Base-by-base conservation (phyloP, 768 basidiomycete species). In the Chlorophyllum brunneum region DNA sequence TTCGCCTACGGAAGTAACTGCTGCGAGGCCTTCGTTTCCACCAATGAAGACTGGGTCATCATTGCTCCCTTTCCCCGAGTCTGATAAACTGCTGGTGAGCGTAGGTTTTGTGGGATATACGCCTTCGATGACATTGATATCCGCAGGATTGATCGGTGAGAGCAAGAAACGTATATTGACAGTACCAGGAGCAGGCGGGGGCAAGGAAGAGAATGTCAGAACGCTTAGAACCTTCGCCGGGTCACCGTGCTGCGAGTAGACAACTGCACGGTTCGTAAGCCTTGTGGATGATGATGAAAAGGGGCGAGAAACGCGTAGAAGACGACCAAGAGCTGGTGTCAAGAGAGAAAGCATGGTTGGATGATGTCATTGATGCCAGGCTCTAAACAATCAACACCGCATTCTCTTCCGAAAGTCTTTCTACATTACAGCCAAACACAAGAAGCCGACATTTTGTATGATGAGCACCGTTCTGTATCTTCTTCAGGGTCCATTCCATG, bases 141-240 rank as follows among this genome's bases (percentile, higher is more conserved):
- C 91, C 13, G 90, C 82, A 3, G 89, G 90, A 63, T 92, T 92
- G 52, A 92, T 80, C 7, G 90, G 86, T 4, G 87, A 76, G 18
- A 89, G 75, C 10, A 86, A 69, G 63, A 86, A 81, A 56, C 74
- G 77, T 63, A 92, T 63, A 63, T 88, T 88, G 30, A 83, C 67
- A 0, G 83, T 78, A 51, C 72, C 67, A n/a, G 80, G 71, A 5
- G 72, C 60, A 1, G 88, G 86, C 0, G 75, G 61, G 6, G 80
- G 71, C 8, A 84, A 71, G 1, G 72, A 54, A 0, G 79, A 78
- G 59, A 79, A 82, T 0, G 78, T 75, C 37, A 80, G 55, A 2
- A 75, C 73, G 6, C 66, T 69, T 41, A 92, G 71, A 30, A 88
- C 86, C n/a, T 76, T 63, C 9, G 74, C 56, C 3, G 88, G 86